Base-by-base conservation (phyloP, 495 filamentous ascomycete genomes). In the Penicillium herquei region DNA sequence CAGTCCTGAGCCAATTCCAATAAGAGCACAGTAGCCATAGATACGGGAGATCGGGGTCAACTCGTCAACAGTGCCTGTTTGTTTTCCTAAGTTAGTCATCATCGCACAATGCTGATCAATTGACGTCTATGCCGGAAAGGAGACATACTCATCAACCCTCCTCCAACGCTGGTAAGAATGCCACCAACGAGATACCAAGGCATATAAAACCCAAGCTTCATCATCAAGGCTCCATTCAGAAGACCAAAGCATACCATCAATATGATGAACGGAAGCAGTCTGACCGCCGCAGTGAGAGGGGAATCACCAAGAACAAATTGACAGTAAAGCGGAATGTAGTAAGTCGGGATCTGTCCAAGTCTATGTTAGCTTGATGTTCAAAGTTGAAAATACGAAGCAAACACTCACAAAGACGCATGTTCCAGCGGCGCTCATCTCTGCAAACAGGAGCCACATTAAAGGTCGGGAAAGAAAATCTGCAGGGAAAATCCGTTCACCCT, bases 251-350 rank as follows among this genome's bases (percentile, higher is more conserved):
- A 62, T 16, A 86, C 76, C 43, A 78, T 61, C 6, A 83, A 46
- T 48, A 78, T 44, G 46, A 87, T 73, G 50, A 80, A 84, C 3
- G 87, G 85, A 3, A 88, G 73, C 3, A 87, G 71, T 7, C 80
- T 74, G 1, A 86, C 78, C 3, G 74, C 82, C 1, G 83, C 69
- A 41, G 68, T 55, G 11, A 84, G 64, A 7, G 81, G 74, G 0
- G 59, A 62, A 57, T 85, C 81, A 26, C 62, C 67, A 16, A 69
- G 70, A 1, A 75, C 75, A 62, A 87, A 87, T 54, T 84, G 81
- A 66, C 86, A 87, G 69, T 77, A 84, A 37, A 85, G 62, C 0
- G 84, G 84, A 49, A 72, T 52, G 43, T 61, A 64, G 45, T 61
- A 64, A 8, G 86, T 64, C 6, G 59, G 59, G 3, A 62, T 39